Evolutionary conservation across 2,329 filamentous ascomycete genomes (phyloP), one percentile per base, ranked within the genome.

Genomic region (Hirsutella minnesotensis): DNA sequence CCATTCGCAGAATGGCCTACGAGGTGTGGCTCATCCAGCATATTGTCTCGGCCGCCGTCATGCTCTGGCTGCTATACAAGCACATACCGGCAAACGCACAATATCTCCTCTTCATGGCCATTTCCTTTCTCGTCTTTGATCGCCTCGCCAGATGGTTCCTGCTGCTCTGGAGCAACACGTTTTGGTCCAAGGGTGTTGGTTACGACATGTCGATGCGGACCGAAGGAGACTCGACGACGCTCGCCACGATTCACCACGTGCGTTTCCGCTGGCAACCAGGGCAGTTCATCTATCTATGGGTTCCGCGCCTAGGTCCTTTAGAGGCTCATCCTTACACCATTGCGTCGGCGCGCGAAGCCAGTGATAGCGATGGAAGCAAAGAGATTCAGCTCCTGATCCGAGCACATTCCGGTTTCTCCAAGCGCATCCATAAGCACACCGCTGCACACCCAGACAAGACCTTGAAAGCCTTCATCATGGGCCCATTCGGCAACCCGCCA

Each of bases 1-100:
- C 82, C 0, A 63, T 86, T 29, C 72, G 82, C 5, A 69, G 75
- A n/a, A 66, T 79, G 63, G 69, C 70, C 7, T 86, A 86, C 56
- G 82, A 86, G 61, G 46, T 83, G 1, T 86, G 85, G 54, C 72
- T 86, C 15, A 51, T 77, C 3, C 82, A 86, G 57, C 82, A 86
- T 55, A 62, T 85, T 21, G 56, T 75, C 15, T 73, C 77, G 3
- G 78, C 78, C 44, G 66, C 73, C 24, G 54, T 80, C 20, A 73
- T 86, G 52, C 61, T 84, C 31, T 81, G 74, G 62, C 65, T 82
- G 34, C 58, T 84, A 9, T 77, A 80, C 51, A 61, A 71, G 31
- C 81, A 86, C 55, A 70, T 82, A 3, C 81, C 81, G 1, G 53
- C 54, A 8, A 70, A 73, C 39, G 73, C 79, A 7, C 66, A 63